Conservation (phyloP, 192 early-diverging fungal species). For the Backusella morwellensis region DNA sequence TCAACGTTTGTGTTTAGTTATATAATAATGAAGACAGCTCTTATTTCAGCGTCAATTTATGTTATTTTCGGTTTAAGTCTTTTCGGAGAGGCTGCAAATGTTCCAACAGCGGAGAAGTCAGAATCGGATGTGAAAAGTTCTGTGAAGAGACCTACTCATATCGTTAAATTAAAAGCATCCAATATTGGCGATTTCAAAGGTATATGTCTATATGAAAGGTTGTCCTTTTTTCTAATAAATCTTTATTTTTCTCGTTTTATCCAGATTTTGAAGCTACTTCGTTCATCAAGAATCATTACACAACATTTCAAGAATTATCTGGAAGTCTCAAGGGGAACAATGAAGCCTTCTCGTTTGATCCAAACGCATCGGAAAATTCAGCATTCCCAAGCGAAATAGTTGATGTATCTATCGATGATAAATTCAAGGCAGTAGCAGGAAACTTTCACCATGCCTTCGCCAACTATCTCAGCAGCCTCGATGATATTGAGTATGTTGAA, state of each 20-base stretch:
- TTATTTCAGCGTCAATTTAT: neutral
- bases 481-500: conserved; percentile 27
- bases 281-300: conserved; percentile 7
- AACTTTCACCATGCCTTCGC: conserved; percentile 15
- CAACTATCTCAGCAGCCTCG: conserved; percentile 6
- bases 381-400: neutral
- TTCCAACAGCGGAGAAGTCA: neutral
- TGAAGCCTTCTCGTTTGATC: neutral
- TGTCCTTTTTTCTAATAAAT: neutral
- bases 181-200: neutral
- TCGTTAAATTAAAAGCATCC: neutral
- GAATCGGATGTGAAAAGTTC: neutral
- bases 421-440: conserved; percentile 11
- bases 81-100: neutral
- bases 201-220: neutral
- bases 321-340: neutral
- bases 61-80: neutral
- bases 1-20: neutral
- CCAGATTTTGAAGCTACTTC: conserved; percentile 5
- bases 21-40: neutral
- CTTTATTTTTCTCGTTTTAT: neutral
- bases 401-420: neutral
- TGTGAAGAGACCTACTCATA: neutral
- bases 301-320: neutral
- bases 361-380: neutral